Base-by-base conservation (phyloP, 768 basidiomycete genomes). In the Gyrodon lividus region DNA sequence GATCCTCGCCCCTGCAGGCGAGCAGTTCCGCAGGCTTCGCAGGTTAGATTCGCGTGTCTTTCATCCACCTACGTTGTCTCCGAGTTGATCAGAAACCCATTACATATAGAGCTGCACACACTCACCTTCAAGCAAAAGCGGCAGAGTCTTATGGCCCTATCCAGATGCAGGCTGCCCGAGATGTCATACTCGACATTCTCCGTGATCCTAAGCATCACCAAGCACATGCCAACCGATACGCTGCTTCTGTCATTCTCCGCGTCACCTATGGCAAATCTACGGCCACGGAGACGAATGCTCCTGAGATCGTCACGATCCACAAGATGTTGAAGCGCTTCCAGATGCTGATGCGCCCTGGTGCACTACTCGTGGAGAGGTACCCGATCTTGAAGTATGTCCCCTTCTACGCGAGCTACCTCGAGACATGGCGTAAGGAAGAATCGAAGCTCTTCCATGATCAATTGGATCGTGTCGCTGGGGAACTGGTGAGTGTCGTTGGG, bases 11-110 rank as follows among this genome's bases (percentile, higher is more conserved):
- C 76, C 77, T 0, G 77, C 77, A 3, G 83, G 82, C 2, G 82
- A 83, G 23, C 71, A 77, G 38, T 81, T 84, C 60, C 80, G 81
- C 63, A 82, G 78, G 64, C 77, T 84, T 69, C 74, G 83, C 50
- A 77, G 74, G 82, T 82, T 51, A 49, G 65, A 63, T 10, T 33
- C 13, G 31, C 6, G 6, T 13, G 22, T 34, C 12, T 19, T 8
- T 14, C 20, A 5, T 47, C 28, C 4, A 14, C 20, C 53, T 14
- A n/a, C 19, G n/a, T 17, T 6, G 13, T 23, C 28, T 9, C 20
- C 16, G 45, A 16, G 22, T 20, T 60, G 10, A 55, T 22, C 20
- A 2, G 6, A 5, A 26, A 30, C 20, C 10, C 17, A 4, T 43
- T 23, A 10, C 2, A 34, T 28, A 9, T 22, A 83, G 83, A 51